phyloP scores from a whole-genome alignment of 345 rosid species.

The Clausena lansium region DNA sequence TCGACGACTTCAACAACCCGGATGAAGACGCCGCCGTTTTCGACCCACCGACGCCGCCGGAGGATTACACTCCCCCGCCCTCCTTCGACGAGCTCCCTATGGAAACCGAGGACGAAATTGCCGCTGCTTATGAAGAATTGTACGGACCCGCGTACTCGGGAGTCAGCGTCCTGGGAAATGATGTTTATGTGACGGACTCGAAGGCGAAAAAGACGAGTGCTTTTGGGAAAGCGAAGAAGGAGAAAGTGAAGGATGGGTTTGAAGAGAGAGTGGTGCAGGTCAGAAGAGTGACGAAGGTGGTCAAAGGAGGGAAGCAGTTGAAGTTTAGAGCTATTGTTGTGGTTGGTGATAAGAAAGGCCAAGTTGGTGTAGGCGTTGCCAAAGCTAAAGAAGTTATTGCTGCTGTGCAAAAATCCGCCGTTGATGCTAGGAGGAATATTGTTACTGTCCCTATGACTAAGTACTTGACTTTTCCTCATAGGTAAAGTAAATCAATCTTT shows the following conservation, averaged over 20 bases:
- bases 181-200: constrained; percentile 63
- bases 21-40: constrained; percentile 44
- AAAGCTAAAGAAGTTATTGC: constrained; percentile 79
- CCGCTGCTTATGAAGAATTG: constrained; percentile 70
- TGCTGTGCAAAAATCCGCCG: constrained; percentile 78
- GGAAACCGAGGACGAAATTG: constrained; percentile 71
- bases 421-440: constrained; percentile 74
- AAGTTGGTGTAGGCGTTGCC: constrained; percentile 86
- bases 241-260: constrained; percentile 68
- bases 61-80: constrained; percentile 51
- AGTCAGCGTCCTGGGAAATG: constrained; percentile 53
- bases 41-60: constrained; percentile 68
- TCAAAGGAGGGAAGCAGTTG: constrained; percentile 89
- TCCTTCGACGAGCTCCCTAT: constrained; percentile 70
- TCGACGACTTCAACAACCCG: constrained; percentile 37
- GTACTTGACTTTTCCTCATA: constrained; percentile 82
- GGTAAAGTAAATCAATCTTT: constrained; percentile 34
- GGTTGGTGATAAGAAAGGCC: constrained; percentile 80
- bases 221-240: constrained; percentile 50
- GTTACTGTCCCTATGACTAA: constrained; percentile 85
- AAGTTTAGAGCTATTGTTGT: constrained; percentile 79
- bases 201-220: constrained; percentile 47
- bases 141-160: constrained; percentile 86
- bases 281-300: constrained; percentile 80
- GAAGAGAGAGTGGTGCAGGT: constrained; percentile 91